Base-by-base conservation (phyloP, 1,284 basidiomycete species). In the Leucoagaricus sp. region DNA sequence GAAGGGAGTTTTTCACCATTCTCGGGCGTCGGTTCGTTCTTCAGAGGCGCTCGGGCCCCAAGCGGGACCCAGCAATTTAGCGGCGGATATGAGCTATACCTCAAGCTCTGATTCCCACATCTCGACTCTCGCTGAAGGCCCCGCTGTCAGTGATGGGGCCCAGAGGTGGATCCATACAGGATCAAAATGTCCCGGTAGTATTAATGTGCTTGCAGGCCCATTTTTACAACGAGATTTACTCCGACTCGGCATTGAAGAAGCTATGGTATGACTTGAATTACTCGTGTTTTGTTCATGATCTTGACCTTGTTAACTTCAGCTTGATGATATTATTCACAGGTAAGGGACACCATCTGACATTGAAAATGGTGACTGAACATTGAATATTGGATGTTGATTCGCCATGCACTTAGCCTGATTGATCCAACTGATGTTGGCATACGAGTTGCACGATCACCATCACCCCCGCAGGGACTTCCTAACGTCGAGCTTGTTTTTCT, bases 401-500 rank as follows among this genome's bases (percentile, higher is more conserved):
- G 10, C 28, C 40, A 26, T 26, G 28, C 31, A 33, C 7, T 33
- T 26, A 57, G 55, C 3, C 48, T 57, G 23, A 47, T 51, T 31
- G 25, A 45, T 40, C 47, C 55, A 36, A 25, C 44, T 2, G 49
- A 57, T 26, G 44, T 46, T 28, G 19, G 23, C 26, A 44, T 42
- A 40, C 49, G 55, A 17, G 49, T 51, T 46, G 9, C 49, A 82
- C 5, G 69, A 74, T 42, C 70, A 75, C 21, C 60, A 66, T 33
- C 58, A 42, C 28, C 45, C 42, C 25, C 45, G 45, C 19, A 29
- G 10, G 28, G 49, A 33, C 40, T 55, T 44, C 23, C n/a, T 26
- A 55, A 29, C 50, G 53, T 1, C 61, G 77, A 25, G 34, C 63
- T 77, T 55, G 79, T 75, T 0, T 86, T 85, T 59, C 45, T 84